Base-by-base conservation (phyloP, 2,329 filamentous ascomycete genomes). In the Penicillium sp. region DNA sequence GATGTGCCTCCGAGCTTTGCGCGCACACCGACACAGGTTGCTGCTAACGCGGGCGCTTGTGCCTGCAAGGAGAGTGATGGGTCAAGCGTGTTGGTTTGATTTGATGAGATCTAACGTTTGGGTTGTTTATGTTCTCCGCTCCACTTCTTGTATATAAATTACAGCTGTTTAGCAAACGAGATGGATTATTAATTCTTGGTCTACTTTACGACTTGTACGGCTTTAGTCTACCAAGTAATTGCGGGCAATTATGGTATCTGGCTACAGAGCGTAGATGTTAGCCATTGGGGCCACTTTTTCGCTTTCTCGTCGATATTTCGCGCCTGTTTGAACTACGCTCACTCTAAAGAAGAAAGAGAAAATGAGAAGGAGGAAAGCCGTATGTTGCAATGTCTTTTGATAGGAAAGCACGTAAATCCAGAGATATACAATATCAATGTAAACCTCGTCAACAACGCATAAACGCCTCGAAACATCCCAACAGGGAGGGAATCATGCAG, bases 1-100 rank as follows among this genome's bases (percentile, higher is more conserved):
- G 89, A 95, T 71, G 88, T 95, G 16, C 88, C 88, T 53, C 89
- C 90, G 0, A 89, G 83, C 65, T 93, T 86, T 71, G 83, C 83
- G 40, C 84, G 82, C 62, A 88, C 87, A 29, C 90, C 91, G 1
- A 90, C 85, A 63, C 86, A 90, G 70, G 76, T 89, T 6, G 79
- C 77, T 15, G 77, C 79, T 27, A 74, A 76, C 2, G 69, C 61
- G 56, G 68, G 54, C 63, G 49, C 65, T 1, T 75, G 72, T 60
- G 62, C 60, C 10, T 68, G 68, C 37, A 70, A 71, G 61, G 74
- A 72, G 64, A 67, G 48, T 58, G 70, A 71, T 69, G 72, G 71
- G 7, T 70, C 70, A 4, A 77, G 75, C 57, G 68, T 72, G 18
- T 51, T 60, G 50, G 73, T 76, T 53, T 76, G 49, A 66, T 25